Evolutionary conservation across 768 basidiomycete species (phyloP).

Genomic region (Amanita muscaria): DNA sequence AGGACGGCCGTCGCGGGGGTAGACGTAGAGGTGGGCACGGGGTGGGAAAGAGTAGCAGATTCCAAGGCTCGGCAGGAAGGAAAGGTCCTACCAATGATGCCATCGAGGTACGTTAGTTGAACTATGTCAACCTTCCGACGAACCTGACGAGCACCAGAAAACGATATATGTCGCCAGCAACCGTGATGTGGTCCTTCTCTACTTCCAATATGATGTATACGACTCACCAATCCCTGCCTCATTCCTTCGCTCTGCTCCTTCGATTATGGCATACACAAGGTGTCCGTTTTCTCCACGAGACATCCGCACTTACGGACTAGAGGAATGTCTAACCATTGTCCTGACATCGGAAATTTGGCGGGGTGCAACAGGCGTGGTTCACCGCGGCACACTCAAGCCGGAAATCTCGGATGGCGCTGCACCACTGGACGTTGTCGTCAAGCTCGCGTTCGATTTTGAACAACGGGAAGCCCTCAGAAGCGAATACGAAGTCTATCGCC

Average conservation of each 20-base stretch:
- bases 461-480: constrained; percentile 12
- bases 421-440: constrained; percentile 12
- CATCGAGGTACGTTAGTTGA: constrained; percentile 7
- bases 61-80: constrained; percentile 9
- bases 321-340: constrained; percentile 14
- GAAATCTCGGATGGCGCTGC: constrained; percentile 6
- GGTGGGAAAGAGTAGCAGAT: constrained; percentile 8
- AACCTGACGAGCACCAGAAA: constrained; percentile 7
- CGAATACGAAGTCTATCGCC: constrained; percentile 13
- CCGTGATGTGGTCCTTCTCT: constrained; percentile 8
- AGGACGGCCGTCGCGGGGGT: constrained; percentile 2
- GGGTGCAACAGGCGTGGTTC: too few species aligned
- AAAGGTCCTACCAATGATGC: constrained; percentile 7
- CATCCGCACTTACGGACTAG: constrained; percentile 8
- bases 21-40: constrained; percentile 1
- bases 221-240: constrained; percentile 8
- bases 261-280: constrained; percentile 5
- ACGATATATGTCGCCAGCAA: background rate
- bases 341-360: too few species aligned
- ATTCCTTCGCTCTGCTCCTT: constrained; percentile 9
- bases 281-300: constrained; percentile 10
- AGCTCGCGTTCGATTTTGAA: constrained; percentile 11
- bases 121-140: constrained; percentile 8
- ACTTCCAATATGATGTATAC: constrained; percentile 8
- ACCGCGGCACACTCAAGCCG: constrained; percentile 14